These are phyloP conservation scores for Blastobotrys elegans DNA, from an alignment of 1,139 yeast genomes.

Conservation along the genomic window DNA sequence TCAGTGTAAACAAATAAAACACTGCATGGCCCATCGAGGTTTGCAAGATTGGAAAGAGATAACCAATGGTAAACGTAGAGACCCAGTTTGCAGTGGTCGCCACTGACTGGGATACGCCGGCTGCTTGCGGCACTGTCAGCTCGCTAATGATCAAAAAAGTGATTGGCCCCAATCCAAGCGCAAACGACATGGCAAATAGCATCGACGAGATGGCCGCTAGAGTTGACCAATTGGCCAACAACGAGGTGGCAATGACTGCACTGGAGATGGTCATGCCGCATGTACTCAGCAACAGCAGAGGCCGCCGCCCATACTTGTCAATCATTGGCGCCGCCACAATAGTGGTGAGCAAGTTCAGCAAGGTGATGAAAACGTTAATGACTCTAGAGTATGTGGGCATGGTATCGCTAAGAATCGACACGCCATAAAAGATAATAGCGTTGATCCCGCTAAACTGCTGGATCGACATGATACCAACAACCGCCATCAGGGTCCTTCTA, in stretches of 20 bases:
- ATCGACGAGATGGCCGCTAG: conserved; percentile 65
- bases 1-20: conserved; percentile 62
- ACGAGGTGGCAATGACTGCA: conserved; percentile 61
- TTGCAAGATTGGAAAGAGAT: conserved; percentile 69
- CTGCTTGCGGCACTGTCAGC: conserved; percentile 73
- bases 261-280: conserved; percentile 66
- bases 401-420: conserved; percentile 62
- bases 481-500: conserved; percentile 55
- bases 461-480: conserved; percentile 71
- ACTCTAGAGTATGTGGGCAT: conserved; percentile 66
- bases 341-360: conserved; percentile 69
- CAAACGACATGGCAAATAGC: conserved; percentile 75
- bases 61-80: conserved; percentile 80
- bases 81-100: conserved; percentile 91
- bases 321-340: conserved; percentile 65
- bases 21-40: conserved; percentile 67
- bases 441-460: conserved; percentile 94
- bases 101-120: conserved; percentile 85
- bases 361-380: conserved; percentile 69
- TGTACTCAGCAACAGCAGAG: conserved; percentile 61
- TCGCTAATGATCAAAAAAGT: conserved; percentile 90
- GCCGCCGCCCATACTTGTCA: conserved; percentile 72
- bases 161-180: conserved; percentile 89
- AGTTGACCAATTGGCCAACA: conserved; percentile 44
- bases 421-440: conserved; percentile 89